These are phyloP conservation scores for Penicillium sp. DNA, from an alignment of 2,329 filamentous ascomycete genomes.

Conservation along the genomic window DNA sequence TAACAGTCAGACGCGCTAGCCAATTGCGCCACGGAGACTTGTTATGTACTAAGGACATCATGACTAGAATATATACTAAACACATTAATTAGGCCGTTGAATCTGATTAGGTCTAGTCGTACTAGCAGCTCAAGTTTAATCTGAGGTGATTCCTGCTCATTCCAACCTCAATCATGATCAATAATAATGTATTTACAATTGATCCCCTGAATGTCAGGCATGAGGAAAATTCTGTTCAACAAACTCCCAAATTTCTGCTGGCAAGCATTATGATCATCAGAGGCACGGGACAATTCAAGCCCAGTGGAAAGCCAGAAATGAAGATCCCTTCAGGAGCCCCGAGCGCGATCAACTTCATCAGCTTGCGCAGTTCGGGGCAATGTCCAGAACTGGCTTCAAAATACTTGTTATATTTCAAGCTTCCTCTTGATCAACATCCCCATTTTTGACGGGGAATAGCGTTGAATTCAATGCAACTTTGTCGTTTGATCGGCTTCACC, in stretches of 20 bases:
- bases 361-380: not conserved
- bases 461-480: conserved; percentile 1
- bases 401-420: not conserved
- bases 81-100: too few species aligned
- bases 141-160: not conserved
- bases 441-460: not conserved
- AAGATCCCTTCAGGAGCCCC: too few species aligned
- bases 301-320: too few species aligned
- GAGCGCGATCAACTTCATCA: too few species aligned
- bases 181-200: not conserved
- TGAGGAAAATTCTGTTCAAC: too few species aligned
- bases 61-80: not conserved
- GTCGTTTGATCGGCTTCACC: conserved; percentile 2
- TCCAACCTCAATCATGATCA: too few species aligned
- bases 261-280: too few species aligned
- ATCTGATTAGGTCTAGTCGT: not conserved
- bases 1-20: conserved; percentile 32
- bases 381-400: not conserved
- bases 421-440: not conserved
- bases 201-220: not conserved
- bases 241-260: too few species aligned
- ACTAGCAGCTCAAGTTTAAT: not conserved
- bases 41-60: not conserved
- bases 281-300: too few species aligned
- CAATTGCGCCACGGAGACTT: conserved; percentile 30